These are phyloP conservation scores for Pseudogymnoascus sp. DNA, from an alignment of 2,329 filamentous ascomycete genomes.

Conservation along the genomic window DNA sequence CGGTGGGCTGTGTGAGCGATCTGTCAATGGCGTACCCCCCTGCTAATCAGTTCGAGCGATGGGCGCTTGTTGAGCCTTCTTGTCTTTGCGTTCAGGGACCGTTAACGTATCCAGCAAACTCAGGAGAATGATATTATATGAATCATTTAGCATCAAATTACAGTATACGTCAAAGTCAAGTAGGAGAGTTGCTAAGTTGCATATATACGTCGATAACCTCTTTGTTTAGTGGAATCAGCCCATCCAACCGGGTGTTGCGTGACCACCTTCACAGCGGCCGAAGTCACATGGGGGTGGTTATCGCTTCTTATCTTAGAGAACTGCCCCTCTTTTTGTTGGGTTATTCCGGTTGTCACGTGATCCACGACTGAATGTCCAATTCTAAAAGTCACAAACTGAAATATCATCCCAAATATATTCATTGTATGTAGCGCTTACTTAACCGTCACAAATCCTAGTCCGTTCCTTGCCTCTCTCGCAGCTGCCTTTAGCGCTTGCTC, in stretches of 20 bases:
- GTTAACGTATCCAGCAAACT: background rate
- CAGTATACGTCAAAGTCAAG: background rate
- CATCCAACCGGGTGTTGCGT: slow-evolving; percentile 6
- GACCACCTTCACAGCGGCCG: background rate
- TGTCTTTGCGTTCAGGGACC: background rate
- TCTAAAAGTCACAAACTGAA: background rate
- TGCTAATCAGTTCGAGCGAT: background rate
- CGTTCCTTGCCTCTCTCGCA: slow-evolving; percentile 49
- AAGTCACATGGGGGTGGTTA: slow-evolving; percentile 1
- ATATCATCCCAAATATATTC: background rate
- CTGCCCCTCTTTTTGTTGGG: background rate
- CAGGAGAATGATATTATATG: background rate
- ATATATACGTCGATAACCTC: background rate
- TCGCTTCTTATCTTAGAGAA: background rate
- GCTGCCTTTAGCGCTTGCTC: slow-evolving; percentile 55
- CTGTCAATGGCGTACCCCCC: slow-evolving; percentile 5
- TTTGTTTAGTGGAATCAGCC: slow-evolving; percentile 3
- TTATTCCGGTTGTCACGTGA: background rate
- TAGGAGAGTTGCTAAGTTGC: background rate
- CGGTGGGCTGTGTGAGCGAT: background rate
- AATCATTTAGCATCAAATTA: background rate
- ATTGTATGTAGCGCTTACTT: slow-evolving; percentile 39
- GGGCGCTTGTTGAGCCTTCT: background rate
- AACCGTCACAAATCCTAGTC: slow-evolving; percentile 57
- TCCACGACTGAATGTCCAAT: background rate